Evolutionary conservation across 148 eudicot species (phyloP).

Genomic region (Rhododendron kiyosumense): DNA sequence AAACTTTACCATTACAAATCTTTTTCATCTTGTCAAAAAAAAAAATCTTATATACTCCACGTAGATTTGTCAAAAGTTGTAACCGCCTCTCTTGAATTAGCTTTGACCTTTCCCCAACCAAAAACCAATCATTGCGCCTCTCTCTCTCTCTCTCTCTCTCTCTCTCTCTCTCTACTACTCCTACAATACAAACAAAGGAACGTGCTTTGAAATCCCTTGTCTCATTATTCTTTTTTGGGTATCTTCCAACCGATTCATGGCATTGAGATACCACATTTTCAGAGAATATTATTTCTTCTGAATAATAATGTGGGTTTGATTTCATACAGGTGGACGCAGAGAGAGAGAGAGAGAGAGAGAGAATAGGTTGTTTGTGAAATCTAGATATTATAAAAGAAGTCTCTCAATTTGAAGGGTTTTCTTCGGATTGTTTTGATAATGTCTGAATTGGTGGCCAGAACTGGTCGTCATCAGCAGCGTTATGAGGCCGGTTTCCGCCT

Average conservation of each 20-base stretch:
- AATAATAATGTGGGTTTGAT: conserved; percentile 1
- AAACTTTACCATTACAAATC: no score
- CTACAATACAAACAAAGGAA: background rate
- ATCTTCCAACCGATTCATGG: background rate
- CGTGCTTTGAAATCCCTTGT: background rate
- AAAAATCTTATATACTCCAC: no score
- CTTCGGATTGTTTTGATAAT: conserved; percentile 21
- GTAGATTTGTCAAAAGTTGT: background rate
- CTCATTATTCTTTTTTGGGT: background rate
- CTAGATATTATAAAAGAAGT: background rate
- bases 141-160: background rate
- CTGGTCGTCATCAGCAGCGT: conserved; percentile 84
- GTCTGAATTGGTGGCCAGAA: conserved; percentile 91
- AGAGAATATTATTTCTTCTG: background rate
- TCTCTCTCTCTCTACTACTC: background rate
- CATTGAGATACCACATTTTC: conserved; percentile 6
- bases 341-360: background rate
- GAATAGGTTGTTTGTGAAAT: background rate
- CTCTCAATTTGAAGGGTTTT: background rate
- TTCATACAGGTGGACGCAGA: background rate
- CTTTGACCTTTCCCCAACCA: background rate
- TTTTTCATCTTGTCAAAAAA: no score
- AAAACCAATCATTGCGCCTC: background rate
- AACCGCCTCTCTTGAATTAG: background rate
- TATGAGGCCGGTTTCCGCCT: conserved; percentile 79